Base-by-base conservation (phyloP, 169 alveolate species). In the Condylostoma magnum region DNA sequence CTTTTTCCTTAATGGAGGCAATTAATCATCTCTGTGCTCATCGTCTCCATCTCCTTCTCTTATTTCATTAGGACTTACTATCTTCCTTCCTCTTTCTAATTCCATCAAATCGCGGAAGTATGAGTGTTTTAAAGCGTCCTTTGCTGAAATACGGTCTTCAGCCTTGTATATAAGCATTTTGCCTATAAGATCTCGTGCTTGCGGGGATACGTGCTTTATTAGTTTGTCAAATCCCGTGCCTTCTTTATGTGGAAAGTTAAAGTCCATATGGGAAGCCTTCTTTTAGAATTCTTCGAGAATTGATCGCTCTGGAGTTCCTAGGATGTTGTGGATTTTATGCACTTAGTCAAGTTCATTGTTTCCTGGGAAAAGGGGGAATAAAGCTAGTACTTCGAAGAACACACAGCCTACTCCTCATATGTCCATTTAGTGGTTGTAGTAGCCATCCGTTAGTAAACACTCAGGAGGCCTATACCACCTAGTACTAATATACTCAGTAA, bases 381-480 rank as follows among this genome's bases (percentile, higher is more conserved):
- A 81, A 25, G 95, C 86, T 37, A 90, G 79, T 28, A 95, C 86
- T 72, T 95, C 98, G 73, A 95, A 95, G 76, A 93, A 82, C 8
- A 95, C 97, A 80, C 98, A 95, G 8, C 98, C 98, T 2, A 88
- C 96, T 22, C 97, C 98, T 94, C 97, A 95, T 31, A 92, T 82
- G 84, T 95, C 98, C 98, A 95, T 95, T 83, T 92, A 91, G 72
- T 87, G 87, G 65, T 87, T 91, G 77, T 95, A 95, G 83, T 86
- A 92, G 18, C 98, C 98, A 81, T 92, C 96, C 34, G 98, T 94
- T 73, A 94, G 75, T 44, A 94, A 76, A 47, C 98, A 94, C 79
- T 94, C 98, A 0, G 98, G 98, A 5, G 98, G 95, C 37, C 98
- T 72, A 70, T 94, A 94, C 96, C 98, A 94, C 73, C 98, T 72